Evolutionary conservation across 1,139 yeast species (phyloP).

Genomic region (Debaryomycetaceae sp.): DNA sequence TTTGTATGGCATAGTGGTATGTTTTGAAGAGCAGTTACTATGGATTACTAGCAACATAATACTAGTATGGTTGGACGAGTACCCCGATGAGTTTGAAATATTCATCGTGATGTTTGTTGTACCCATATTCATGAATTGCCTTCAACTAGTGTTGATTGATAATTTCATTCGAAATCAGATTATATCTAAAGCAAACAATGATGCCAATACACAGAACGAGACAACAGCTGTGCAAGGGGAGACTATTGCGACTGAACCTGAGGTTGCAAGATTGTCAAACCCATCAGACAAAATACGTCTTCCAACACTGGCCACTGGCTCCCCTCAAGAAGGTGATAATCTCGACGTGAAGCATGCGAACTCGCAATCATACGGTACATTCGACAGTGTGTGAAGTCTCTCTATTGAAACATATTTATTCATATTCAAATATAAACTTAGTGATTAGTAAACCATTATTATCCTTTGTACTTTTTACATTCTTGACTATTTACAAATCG

Average conservation of each 20-base stretch:
- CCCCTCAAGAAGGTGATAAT: not conserved
- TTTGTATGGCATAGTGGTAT: slow-evolving; percentile 37
- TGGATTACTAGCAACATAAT: slow-evolving; percentile 46
- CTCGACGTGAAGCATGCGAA: not conserved
- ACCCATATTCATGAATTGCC: slow-evolving; percentile 75
- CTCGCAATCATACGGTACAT: slow-evolving; percentile 6
- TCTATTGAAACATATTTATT: not conserved
- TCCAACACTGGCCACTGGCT: not conserved
- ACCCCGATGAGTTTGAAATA: slow-evolving; percentile 74
- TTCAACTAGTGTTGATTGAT: slow-evolving; percentile 85
- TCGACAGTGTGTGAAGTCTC: slow-evolving; percentile 2
- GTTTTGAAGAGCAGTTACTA: slow-evolving; percentile 36
- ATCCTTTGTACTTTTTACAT: not conserved
- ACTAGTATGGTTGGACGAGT: slow-evolving; percentile 74
- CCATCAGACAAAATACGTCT: not conserved
- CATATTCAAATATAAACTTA: not conserved
- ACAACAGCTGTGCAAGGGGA: not conserved
- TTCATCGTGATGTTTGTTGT: slow-evolving; percentile 82
- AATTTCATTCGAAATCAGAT: slow-evolving; percentile 67
- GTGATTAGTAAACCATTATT: not conserved
- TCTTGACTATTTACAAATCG: not conserved
- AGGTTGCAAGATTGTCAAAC: not conserved
- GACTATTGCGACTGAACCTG: not conserved
- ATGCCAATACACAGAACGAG: not conserved
- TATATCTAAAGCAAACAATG: slow-evolving; percentile 20